Evolutionary conservation across 352 stramenopile genomes (phyloP).

Genomic region (Lagenidium sp.): DNA sequence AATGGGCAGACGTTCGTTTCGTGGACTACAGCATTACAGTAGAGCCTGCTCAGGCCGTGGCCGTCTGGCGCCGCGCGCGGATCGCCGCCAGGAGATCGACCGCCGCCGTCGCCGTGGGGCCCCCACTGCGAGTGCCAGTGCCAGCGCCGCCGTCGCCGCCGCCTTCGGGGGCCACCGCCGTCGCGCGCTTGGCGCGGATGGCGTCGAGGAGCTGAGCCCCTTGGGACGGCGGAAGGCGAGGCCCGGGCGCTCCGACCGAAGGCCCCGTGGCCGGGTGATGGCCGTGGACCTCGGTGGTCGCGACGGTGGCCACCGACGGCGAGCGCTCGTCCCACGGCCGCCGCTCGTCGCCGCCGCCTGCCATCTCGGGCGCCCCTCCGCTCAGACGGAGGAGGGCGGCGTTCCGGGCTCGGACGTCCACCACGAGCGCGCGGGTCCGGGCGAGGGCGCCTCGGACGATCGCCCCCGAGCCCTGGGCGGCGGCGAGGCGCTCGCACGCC

Average conservation of each 20-base stretch:
- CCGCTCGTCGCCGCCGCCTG: slow-evolving; percentile 14
- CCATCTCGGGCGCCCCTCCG: neutral
- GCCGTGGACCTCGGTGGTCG: no score
- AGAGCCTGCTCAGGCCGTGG: no score
- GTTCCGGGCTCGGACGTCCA: slow-evolving; percentile 35
- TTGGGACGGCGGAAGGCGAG: neutral
- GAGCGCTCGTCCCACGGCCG: slow-evolving; percentile 26
- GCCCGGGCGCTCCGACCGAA: neutral
- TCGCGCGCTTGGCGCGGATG: slow-evolving; percentile 9
- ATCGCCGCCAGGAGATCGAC: slow-evolving; percentile 50
- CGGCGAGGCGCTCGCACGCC: neutral
- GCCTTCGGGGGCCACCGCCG: neutral
- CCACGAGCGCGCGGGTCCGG: slow-evolving; percentile 24
- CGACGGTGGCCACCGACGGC: no score
- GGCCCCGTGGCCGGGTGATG: no score
- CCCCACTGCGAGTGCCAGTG: neutral
- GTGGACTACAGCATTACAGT: no score
- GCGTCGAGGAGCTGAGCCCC: slow-evolving; percentile 10
- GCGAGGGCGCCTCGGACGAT: slow-evolving; percentile 2
- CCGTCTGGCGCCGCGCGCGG: slow-evolving; percentile 34
- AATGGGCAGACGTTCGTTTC: no score
- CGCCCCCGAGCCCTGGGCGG: no score
- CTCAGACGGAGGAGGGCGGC: neutral
- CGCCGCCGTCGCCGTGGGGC: neutral
- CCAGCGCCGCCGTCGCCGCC: neutral